These are phyloP conservation scores for Symbiodinium natans DNA, from an alignment of 73 alveolate species.

Conservation along the genomic window DNA sequence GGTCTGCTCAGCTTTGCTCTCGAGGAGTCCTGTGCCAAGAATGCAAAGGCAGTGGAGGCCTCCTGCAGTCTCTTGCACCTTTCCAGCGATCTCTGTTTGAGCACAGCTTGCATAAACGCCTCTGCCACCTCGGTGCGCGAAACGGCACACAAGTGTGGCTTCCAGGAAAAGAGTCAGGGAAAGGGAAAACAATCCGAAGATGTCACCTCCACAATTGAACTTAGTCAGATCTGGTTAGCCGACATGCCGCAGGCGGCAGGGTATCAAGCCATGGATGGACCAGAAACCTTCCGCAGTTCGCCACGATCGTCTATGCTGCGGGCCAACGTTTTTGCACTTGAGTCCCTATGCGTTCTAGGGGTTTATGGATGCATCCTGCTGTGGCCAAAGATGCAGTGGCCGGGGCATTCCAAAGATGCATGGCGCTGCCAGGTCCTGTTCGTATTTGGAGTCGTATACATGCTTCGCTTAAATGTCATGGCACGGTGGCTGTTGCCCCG, in stretches of 20 bases:
- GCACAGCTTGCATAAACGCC: too few species aligned
- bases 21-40: neutral
- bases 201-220: too few species aligned
- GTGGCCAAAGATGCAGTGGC: neutral
- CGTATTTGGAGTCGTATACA: constrained; percentile 20
- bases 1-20: too few species aligned
- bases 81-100: neutral
- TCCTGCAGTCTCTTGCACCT: neutral
- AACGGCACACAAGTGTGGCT: too few species aligned
- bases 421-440: neutral
- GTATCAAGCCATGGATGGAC: neutral
- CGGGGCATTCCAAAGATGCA: neutral
- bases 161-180: too few species aligned
- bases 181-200: too few species aligned
- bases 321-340: constrained; percentile 68
- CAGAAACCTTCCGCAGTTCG: constrained; percentile 15
- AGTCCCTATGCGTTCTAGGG: neutral
- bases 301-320: constrained; percentile 52
- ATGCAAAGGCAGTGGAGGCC: constrained; percentile 10
- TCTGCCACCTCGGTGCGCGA: too few species aligned
- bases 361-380: constrained; percentile 17
- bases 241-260: neutral
- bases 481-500: constrained; percentile 92
- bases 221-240: too few species aligned
- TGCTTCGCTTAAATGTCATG: constrained; percentile 51